Percentiles rank a stretch among this genome's conserved stretches.
These are phyloP conservation scores for Talaromyces rugulosus DNA, from an alignment of 2,329 filamentous ascomycete genomes.

Conservation along the genomic window DNA sequence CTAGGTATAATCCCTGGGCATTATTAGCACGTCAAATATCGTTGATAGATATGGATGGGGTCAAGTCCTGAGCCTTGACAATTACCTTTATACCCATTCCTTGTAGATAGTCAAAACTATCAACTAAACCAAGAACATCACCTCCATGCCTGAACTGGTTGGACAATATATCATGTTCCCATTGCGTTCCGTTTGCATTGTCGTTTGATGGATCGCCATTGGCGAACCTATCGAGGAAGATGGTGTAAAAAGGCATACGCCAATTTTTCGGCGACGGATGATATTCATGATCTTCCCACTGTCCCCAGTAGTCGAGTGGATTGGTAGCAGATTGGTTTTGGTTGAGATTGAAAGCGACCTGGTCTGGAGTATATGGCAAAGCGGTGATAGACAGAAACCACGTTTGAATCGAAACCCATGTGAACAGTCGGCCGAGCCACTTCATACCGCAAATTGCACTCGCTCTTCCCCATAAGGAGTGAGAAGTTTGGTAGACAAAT, in stretches of 20 bases:
- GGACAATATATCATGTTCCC: conserved; percentile 53
- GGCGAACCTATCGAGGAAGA: conserved; percentile 57
- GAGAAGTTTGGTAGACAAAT: background rate
- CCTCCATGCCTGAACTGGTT: conserved; percentile 58
- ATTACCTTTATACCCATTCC: conserved; percentile 54
- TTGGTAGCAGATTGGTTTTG: conserved; percentile 48
- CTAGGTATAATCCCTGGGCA: conserved; percentile 52
- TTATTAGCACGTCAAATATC: background rate
- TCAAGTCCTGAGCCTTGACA: background rate
- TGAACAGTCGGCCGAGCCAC: background rate
- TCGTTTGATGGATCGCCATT: conserved; percentile 59
- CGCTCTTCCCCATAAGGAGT: background rate
- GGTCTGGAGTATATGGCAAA: conserved; percentile 39
- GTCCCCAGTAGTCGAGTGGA: conserved; percentile 52
- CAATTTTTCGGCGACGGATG: conserved; percentile 52
- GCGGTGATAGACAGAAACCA: conserved; percentile 1
- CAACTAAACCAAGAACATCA: conserved; percentile 50
- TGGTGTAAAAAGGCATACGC: conserved; percentile 59
- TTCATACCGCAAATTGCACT: conserved; percentile 20
- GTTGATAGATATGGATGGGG: conserved; percentile 10
- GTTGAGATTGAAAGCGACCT: conserved; percentile 55
- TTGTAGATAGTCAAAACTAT: conserved; percentile 56
- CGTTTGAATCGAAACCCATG: background rate
- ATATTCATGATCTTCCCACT: conserved; percentile 47
- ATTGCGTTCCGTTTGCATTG: conserved; percentile 54